phyloP scores from a whole-genome alignment of 1,284 basidiomycete species.

The Uromyces viciae-fabae region DNA sequence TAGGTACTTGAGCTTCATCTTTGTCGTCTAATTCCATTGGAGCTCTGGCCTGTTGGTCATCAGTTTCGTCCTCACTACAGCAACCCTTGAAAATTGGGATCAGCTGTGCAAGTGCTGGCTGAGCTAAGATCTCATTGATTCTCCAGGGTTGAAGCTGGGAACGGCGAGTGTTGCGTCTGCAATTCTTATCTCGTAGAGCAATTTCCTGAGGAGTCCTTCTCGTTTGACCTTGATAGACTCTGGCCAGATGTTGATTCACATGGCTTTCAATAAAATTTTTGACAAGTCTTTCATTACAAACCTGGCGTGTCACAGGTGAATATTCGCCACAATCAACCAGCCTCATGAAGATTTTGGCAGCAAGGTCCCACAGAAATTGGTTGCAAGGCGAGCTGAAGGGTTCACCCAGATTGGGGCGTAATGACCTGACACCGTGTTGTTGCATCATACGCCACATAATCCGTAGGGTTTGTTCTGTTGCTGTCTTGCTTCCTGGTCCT shows the following conservation, averaged over 20 bases:
- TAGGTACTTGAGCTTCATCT: neutral
- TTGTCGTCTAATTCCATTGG: too few species aligned
- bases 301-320: neutral
- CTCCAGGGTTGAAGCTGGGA: neutral
- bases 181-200: neutral
- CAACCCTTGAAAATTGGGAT: neutral
- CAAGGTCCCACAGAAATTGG: conserved; percentile 12
- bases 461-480: neutral
- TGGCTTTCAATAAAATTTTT: neutral
- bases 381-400: neutral
- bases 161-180: neutral
- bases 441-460: conserved; percentile 16
- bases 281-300: neutral
- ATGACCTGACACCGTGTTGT: neutral
- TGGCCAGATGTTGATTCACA: neutral
- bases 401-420: neutral
- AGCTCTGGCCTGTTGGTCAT: too few species aligned
- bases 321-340: conserved; percentile 1
- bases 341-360: neutral
- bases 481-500: neutral
- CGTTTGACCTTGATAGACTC: neutral
- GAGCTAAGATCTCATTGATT: neutral
- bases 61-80: conserved; percentile 30
- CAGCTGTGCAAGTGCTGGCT: conserved; percentile 7
- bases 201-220: neutral